Evolutionary conservation across 1,284 basidiomycete species (phyloP).

Genomic region (Ceratobasidium sp.): DNA sequence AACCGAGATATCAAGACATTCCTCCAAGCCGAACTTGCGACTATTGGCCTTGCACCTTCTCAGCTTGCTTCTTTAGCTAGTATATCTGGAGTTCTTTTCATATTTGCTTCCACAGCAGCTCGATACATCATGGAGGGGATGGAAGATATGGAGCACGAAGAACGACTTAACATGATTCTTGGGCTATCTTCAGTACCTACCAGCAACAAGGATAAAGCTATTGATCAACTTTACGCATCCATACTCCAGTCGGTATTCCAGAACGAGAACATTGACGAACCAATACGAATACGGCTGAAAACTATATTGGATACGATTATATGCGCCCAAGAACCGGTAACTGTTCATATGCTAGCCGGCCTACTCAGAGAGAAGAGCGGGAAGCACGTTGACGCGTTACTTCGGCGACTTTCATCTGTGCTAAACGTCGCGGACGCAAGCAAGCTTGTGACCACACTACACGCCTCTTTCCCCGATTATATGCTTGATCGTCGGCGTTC

Average conservation of each 20-base stretch:
- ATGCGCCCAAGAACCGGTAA: too few relatives aligned
- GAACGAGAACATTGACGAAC: background rate
- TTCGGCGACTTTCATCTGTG: background rate
- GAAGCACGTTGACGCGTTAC: too few relatives aligned
- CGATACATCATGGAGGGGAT: background rate
- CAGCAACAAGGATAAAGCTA: background rate
- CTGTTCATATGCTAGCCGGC: background rate
- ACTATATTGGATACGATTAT: background rate
- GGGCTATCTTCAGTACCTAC: too few relatives aligned
- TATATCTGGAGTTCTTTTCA: background rate
- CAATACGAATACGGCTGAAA: conserved; percentile 1
- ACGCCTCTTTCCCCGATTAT: conserved; percentile 12
- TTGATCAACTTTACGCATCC: background rate
- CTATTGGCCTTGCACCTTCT: background rate
- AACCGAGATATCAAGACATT: background rate
- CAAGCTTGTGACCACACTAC: background rate
- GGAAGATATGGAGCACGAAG: background rate
- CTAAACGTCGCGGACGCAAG: background rate
- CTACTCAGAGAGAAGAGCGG: background rate
- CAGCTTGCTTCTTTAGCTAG: background rate
- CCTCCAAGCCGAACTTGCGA: background rate
- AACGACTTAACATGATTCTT: background rate
- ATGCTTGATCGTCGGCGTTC: background rate
- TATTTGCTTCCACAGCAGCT: background rate
- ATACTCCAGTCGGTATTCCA: background rate